Evolutionary conservation across 768 basidiomycete species (phyloP).

Genomic region (Pisolithus albus): DNA sequence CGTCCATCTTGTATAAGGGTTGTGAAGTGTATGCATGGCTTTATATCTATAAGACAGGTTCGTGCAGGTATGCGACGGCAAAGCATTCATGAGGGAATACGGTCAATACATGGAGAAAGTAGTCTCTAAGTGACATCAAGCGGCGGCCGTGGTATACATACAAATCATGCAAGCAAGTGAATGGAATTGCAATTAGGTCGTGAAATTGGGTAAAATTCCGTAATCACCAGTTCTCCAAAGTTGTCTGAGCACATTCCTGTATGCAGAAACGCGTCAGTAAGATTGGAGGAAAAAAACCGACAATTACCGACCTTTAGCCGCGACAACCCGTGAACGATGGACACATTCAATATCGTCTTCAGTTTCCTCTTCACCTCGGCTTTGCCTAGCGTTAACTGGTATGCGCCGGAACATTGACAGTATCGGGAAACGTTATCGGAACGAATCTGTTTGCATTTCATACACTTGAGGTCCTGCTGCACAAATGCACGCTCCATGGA

Average conservation of each 20-base stretch:
- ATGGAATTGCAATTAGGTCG: too few species aligned
- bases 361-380: slow-evolving; percentile 65
- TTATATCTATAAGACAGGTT: too few species aligned
- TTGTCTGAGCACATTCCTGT: slow-evolving; percentile 36
- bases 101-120: too few species aligned
- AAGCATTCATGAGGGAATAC: too few species aligned
- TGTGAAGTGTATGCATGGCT: too few species aligned
- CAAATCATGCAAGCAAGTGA: too few species aligned
- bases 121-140: too few species aligned
- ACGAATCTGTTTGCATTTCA: slow-evolving; percentile 86
- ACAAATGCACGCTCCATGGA: slow-evolving; percentile 66
- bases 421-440: slow-evolving; percentile 80
- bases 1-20: too few species aligned
- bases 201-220: too few species aligned
- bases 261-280: background rate
- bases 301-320: slow-evolving; percentile 53
- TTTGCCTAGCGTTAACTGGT: slow-evolving; percentile 65
- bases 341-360: slow-evolving; percentile 78
- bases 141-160: too few species aligned
- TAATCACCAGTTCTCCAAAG: slow-evolving; percentile 32
- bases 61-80: too few species aligned
- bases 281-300: background rate
- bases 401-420: slow-evolving; percentile 86
- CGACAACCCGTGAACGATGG: slow-evolving; percentile 61
- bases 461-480: slow-evolving; percentile 86